Evolutionary conservation across 169 alveolate species (phyloP), one percentile per base, ranked within the genome.

Genomic region (Plasmodium reichenowi): DNA sequence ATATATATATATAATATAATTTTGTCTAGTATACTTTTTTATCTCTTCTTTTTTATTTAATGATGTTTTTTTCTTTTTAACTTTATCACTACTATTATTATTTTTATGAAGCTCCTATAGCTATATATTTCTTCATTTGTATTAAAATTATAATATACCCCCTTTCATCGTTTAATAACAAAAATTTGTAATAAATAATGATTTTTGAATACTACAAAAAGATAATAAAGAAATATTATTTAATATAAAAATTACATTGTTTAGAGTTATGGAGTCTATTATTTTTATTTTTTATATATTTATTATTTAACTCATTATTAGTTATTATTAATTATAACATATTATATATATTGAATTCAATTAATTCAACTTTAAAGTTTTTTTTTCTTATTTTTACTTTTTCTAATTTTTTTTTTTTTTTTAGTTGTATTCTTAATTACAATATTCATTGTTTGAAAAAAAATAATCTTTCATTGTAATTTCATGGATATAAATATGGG

Each of bases 151-250:
- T 78, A 78, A 45, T 78, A 78, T 13, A 78, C 47, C 8, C 5
- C n/a, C 68, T 80, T 22, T 78, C 89, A 78, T 78, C 60, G 52
- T 78, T 78, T 62, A 78, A 78, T 64, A 78, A 66, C n/a, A 78
- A 32, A 78, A 32, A 38, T 78, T 78, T 20, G 67, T 78, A 20
- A 78, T 70, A 62, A 66, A 66, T 32, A 78, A 60, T 59, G 56
- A 66, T 78, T 64, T 78, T 78, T 78, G 80, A 22, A 78, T 52
- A 59, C 50, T 66, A 17, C 54, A 56, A 54, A 78, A 66, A 15
- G 64, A 78, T 15, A 66, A 60, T 32, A 66, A 26, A 60, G 24
- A 78, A 64, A 67, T 29, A 47, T 78, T 78, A 68, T 64, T 78
- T 70, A 50, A 17, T 48, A 78, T 78, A 47, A 52, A 78, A 54